These are phyloP conservation scores for Hirsutella thompsonii DNA, from an alignment of 2,329 filamentous ascomycete species.

Conservation along the genomic window DNA sequence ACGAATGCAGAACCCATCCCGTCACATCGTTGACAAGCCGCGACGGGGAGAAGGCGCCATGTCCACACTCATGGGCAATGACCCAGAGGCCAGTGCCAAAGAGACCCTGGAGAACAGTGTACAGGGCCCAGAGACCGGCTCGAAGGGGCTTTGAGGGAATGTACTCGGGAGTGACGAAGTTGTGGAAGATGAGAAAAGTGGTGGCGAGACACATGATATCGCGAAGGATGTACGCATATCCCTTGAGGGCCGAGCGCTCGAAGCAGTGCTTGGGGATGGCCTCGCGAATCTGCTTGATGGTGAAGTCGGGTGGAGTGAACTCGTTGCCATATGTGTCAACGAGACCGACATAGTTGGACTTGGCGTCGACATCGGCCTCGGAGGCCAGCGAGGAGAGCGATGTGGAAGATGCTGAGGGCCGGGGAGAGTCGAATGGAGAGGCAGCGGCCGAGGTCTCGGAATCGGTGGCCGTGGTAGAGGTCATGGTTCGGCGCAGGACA, in stretches of 20 bases:
- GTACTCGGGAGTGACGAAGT: slow-evolving; percentile 73
- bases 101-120: slow-evolving; percentile 77
- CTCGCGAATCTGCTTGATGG: slow-evolving; percentile 93
- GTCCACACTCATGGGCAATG: slow-evolving; percentile 93
- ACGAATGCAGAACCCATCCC: slow-evolving; percentile 82
- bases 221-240: slow-evolving; percentile 72
- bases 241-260: slow-evolving; percentile 64
- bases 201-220: slow-evolving; percentile 60
- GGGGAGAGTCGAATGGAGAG: slow-evolving; percentile 47
- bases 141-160: slow-evolving; percentile 59
- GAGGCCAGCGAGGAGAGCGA: slow-evolving; percentile 85
- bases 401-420: slow-evolving; percentile 63
- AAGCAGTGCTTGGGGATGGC: slow-evolving; percentile 98
- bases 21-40: slow-evolving; percentile 83
- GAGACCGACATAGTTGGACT: slow-evolving; percentile 47
- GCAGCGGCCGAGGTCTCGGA: slow-evolving; percentile 43
- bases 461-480: slow-evolving; percentile 31
- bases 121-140: slow-evolving; percentile 47
- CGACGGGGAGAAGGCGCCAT: slow-evolving; percentile 91
- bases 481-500: slow-evolving; percentile 34
- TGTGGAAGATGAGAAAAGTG: slow-evolving; percentile 83
- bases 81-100: slow-evolving; percentile 95
- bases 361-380: slow-evolving; percentile 31
- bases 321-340: slow-evolving; percentile 90
- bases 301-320: slow-evolving; percentile 88